Evolutionary conservation across 257 asterid species (phyloP), one percentile per base, ranked within the genome.

Genomic region (Buddleja alternifolia): DNA sequence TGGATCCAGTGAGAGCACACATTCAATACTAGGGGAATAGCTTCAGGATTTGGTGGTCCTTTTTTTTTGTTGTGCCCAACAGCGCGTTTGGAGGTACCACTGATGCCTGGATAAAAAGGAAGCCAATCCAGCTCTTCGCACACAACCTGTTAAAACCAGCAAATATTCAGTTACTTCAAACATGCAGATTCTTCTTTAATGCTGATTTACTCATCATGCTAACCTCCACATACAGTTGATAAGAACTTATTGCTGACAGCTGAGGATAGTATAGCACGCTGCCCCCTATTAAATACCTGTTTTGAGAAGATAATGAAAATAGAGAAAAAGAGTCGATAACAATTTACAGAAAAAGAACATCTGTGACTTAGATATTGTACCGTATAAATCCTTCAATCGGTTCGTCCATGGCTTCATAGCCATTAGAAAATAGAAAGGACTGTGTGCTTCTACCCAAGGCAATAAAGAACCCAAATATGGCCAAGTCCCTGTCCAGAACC

Each of bases 181-280:
- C 61, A 78, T 42, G 45, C 44, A 66, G 16, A 61, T 54, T 69
- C 36, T 56, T 65, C 70, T 63, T n/a, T 50, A 60, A 21, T 54
- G 37, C 42, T 46, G 73, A 45, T 45, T 52, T 73, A 50, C 70
- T 78, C 53, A 66, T 56, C 73, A 75, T 70, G 83, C 97, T 89
- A 80, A 94, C 97, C 99, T 94, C 99, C 80, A 94, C 97, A 86
- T 87, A 91, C 79, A 94, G 96, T 89, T 94, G 99, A 82, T 94
- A 94, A 67, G 97, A 88, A 80, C 99, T 94, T 67, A 94, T 94
- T 53, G 95, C 92, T 69, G 99, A 86, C 72, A 94, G 88, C 78
- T 87, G 99, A 50, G 99, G 97, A 89, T 94, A 91, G 78, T 85
- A 94, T 61, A 94, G 78, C 75, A 94, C 96, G 48, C 96, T 84